Evolutionary conservation across 495 filamentous ascomycete species (phyloP).

Genomic region (Penicillium paxilli): DNA sequence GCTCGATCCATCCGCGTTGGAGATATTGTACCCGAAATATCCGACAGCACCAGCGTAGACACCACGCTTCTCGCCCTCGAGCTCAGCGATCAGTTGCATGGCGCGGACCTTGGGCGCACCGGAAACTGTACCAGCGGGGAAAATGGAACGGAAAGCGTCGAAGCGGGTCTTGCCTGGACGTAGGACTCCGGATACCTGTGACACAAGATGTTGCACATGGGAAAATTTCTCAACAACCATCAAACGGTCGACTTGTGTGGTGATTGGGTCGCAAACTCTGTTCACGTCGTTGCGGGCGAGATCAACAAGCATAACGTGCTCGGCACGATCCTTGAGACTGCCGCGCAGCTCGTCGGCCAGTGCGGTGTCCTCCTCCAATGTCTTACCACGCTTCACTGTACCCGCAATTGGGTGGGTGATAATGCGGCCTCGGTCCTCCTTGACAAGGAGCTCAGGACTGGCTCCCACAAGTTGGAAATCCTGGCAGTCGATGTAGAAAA

Average conservation of each 20-base stretch:
- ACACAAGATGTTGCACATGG: slow-evolving; percentile 95
- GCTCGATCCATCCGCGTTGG: slow-evolving; percentile 35
- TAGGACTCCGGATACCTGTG: slow-evolving; percentile 87
- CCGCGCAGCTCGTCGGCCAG: slow-evolving; percentile 76
- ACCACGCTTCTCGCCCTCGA: slow-evolving; percentile 90
- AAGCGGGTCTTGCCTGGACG: slow-evolving; percentile 84
- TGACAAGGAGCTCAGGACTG: slow-evolving; percentile 89
- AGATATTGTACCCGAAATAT: slow-evolving; percentile 58
- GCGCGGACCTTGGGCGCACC: slow-evolving; percentile 95
- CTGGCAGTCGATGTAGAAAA: slow-evolving; percentile 91
- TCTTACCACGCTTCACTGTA: slow-evolving; percentile 84
- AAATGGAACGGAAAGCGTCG: slow-evolving; percentile 93
- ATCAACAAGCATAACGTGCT: slow-evolving; percentile 99
- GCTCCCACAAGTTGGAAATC: slow-evolving; percentile 95
- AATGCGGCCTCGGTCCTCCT: slow-evolving; percentile 81
- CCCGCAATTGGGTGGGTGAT: slow-evolving; percentile 98
- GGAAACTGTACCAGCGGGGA: slow-evolving; percentile 91
- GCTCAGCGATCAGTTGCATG: slow-evolving; percentile 94
- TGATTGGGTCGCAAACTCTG: slow-evolving; percentile 87
- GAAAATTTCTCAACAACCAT: slow-evolving; percentile 97
- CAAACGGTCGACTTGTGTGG: slow-evolving; percentile 83
- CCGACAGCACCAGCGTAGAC: slow-evolving; percentile 97
- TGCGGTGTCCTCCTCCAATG: slow-evolving; percentile 72
- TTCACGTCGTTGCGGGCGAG: slow-evolving; percentile 96
- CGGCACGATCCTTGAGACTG: slow-evolving; percentile 90